Evolutionary conservation across 2,329 filamentous ascomycete species (phyloP).

Genomic region (Penicillium olsonii): DNA sequence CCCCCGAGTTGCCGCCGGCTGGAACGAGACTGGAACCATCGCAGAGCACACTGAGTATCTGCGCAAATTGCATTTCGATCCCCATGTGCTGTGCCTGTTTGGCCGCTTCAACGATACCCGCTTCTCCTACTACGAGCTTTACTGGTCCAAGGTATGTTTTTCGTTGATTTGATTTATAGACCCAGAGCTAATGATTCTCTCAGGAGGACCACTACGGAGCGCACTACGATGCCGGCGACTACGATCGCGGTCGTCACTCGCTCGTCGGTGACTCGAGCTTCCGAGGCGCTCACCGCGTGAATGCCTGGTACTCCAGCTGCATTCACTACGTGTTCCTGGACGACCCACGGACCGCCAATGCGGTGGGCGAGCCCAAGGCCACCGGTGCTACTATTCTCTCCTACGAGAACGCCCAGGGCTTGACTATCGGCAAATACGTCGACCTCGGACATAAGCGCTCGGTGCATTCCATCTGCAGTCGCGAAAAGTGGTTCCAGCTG

Average conservation of each 20-base stretch:
- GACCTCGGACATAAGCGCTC: slow-evolving; percentile 73
- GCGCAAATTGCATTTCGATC: slow-evolving; percentile 66
- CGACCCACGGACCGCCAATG: slow-evolving; percentile 56
- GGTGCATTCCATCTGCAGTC: slow-evolving; percentile 24
- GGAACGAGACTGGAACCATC: slow-evolving; percentile 76
- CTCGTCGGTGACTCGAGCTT: slow-evolving; percentile 59
- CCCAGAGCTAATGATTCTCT: slow-evolving; percentile 6
- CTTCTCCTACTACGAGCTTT: slow-evolving; percentile 80
- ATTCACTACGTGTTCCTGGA: slow-evolving; percentile 64
- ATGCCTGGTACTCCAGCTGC: slow-evolving; percentile 59
- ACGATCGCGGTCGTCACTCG: slow-evolving; percentile 62
- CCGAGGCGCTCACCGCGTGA: slow-evolving; percentile 57
- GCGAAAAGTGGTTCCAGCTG: slow-evolving; percentile 37
- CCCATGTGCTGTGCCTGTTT: slow-evolving; percentile 70
- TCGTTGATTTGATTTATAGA: not conserved
- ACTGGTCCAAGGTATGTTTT: slow-evolving; percentile 66
- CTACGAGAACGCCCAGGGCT: slow-evolving; percentile 74
- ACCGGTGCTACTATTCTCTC: slow-evolving; percentile 69
- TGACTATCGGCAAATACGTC: slow-evolving; percentile 70
- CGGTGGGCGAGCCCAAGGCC: slow-evolving; percentile 68
- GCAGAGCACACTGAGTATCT: slow-evolving; percentile 75
- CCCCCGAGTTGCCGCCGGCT: slow-evolving; percentile 75
- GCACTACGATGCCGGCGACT: slow-evolving; percentile 57
- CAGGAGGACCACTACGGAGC: slow-evolving; percentile 63
- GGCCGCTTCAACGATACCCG: slow-evolving; percentile 69